Base-by-base conservation (phyloP, 768 basidiomycete species). In the Russula griseocarnosa region DNA sequence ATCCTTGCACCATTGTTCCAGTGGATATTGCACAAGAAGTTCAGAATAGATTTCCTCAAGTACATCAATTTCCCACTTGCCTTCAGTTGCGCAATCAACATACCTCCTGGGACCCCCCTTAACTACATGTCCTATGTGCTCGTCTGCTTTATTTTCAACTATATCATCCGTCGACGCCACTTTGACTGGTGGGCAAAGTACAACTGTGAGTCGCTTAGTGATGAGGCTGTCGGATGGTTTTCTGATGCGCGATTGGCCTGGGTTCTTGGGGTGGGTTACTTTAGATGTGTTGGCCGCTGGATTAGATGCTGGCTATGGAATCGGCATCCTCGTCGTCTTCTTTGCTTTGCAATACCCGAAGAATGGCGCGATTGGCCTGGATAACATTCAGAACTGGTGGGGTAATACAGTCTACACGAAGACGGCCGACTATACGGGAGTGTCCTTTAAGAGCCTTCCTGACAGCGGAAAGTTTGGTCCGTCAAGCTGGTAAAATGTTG, bases 241-340 rank as follows among this genome's bases (percentile, higher is more conserved):
- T 44, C 28, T 40, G 38, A 56, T n/a, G 28, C 20, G n/a, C 10
- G n/a, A 22, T 13, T 3, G n/a, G 44, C 10, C 9, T n/a, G 16
- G 16, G 16, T 40, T 40, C 16, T 40, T 6, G 38, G 38, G 38
- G 38, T 13, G 36, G 36, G 36, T 18, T 20, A 20, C 24, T 26
- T n/a, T 60, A 80, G 79, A 87, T 66, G 82, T 88, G 22, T 73
- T 89, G 22, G 88, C 86, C 9, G 85, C 86, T 13, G 88, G 85
- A 4, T 69, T 90, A 67, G 87, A 88, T 68, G 81, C 87, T 14
- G 87, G 88, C n/a, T 76, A 88, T 8, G 85, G 86, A 0, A 66
- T 88, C 20, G 74, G 80, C 26, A 73, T 80, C 4, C 74, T 30
- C 30, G 5, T 30, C 30, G 30, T 30, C 5, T 30, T 32, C 32